A percentile compares a stretch with the other conserved stretches of the same genome.
These are phyloP conservation scores for Pyrenopolyporus hunteri DNA, from an alignment of 495 filamentous ascomycete genomes.

Conservation along the genomic window DNA sequence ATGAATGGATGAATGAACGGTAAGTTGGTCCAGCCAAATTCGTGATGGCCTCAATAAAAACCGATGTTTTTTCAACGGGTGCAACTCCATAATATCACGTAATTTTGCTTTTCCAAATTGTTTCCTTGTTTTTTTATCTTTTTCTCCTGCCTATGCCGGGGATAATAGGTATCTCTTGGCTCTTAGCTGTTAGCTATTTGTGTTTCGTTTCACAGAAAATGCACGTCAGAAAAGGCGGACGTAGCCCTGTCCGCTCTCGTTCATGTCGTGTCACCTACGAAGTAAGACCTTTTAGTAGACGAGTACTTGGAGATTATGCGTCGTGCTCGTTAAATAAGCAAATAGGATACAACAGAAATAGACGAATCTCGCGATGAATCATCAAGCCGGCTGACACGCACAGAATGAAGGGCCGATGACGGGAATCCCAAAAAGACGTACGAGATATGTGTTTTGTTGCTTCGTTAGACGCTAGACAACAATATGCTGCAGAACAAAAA, in stretches of 20 bases:
- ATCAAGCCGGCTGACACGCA: slow-evolving; percentile 1
- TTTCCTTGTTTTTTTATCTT: no score
- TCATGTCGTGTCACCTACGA: slow-evolving; percentile 20
- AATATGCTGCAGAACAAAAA: slow-evolving; percentile 10
- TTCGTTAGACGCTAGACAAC: slow-evolving; percentile 14
- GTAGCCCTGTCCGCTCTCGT: slow-evolving; percentile 13
- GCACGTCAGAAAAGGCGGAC: slow-evolving; percentile 29
- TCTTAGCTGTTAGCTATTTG: slow-evolving; percentile 17
- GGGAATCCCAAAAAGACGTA: slow-evolving; percentile 1
- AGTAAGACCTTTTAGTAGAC: slow-evolving; percentile 8
- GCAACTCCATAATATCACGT: no score
- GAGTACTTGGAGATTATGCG: neutral
- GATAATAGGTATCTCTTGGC: neutral
- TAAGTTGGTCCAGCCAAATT: neutral
- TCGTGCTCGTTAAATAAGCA: neutral
- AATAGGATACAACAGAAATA: neutral
- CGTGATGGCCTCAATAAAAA: slow-evolving; percentile 12
- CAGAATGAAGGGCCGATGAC: slow-evolving; percentile 6
- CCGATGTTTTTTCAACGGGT: no score
- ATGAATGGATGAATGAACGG: neutral
- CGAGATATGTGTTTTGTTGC: slow-evolving; percentile 8
- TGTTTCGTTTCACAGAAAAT: slow-evolving; percentile 13
- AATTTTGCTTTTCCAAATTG: neutral
- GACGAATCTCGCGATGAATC: neutral
- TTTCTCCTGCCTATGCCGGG: neutral